These are phyloP conservation scores for Neurospora sp. DNA, from an alignment of 495 filamentous ascomycete genomes.

Conservation along the genomic window DNA sequence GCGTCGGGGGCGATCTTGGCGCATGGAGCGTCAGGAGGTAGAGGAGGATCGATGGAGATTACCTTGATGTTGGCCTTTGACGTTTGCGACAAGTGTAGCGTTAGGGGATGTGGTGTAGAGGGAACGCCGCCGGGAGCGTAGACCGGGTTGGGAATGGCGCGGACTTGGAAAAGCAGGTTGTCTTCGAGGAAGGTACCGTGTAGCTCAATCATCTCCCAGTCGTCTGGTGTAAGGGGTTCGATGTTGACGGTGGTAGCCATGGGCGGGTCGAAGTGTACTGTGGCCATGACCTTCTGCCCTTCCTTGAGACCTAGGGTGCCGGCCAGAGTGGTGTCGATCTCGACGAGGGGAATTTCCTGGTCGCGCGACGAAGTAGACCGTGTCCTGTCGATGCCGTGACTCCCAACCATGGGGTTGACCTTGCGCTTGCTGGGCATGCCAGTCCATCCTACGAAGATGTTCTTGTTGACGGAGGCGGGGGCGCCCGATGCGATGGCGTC, in stretches of 20 bases:
- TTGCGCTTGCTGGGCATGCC: constrained; percentile 89
- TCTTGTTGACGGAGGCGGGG: constrained; percentile 43
- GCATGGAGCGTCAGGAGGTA: constrained; percentile 58
- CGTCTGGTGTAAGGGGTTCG: constrained; percentile 84
- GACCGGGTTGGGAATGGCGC: constrained; percentile 77
- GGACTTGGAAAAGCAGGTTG: constrained; percentile 86
- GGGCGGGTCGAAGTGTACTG: constrained; percentile 79
- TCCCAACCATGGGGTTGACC: constrained; percentile 57
- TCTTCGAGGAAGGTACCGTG: constrained; percentile 92
- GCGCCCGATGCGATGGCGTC: constrained; percentile 24
- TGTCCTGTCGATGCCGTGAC: constrained; percentile 57
- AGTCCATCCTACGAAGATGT: constrained; percentile 87
- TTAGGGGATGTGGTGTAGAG: constrained; percentile 61
- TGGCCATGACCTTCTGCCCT: constrained; percentile 65
- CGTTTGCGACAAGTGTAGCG: constrained; percentile 87
- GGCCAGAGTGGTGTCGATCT: constrained; percentile 87
- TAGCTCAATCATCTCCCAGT: constrained; percentile 98
- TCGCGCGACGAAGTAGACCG: constrained; percentile 47
- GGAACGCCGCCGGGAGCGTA: constrained; percentile 39
- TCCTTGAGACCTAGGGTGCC: constrained; percentile 68
- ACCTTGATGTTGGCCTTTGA: constrained; percentile 88
- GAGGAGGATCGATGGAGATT: constrained; percentile 65
- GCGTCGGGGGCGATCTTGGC: constrained; percentile 89
- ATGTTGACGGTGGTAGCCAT: constrained; percentile 88
- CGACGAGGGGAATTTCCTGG: constrained; percentile 64